Evolutionary conservation across 2,329 filamentous ascomycete species (phyloP).

Genomic region (Beauveria rudraprayagi): DNA sequence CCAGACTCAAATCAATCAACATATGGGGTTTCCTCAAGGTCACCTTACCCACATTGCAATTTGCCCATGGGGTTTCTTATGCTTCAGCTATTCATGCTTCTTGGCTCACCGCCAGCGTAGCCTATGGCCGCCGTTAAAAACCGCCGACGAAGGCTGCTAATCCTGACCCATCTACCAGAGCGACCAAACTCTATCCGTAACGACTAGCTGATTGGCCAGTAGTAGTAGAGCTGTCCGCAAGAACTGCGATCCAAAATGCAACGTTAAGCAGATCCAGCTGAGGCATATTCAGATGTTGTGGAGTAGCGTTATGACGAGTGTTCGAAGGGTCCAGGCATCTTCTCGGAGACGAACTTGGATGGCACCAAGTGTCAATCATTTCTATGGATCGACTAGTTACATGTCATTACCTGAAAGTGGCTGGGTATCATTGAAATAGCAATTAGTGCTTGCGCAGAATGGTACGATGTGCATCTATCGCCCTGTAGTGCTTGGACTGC

Average conservation of each 20-base stretch:
- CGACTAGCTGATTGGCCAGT: no score
- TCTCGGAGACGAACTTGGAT: no score
- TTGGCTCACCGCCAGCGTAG: background rate
- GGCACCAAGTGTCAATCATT: no score
- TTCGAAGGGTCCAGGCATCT: no score
- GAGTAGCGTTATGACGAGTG: no score
- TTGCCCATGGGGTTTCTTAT: background rate
- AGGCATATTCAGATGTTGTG: no score
- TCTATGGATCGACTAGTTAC: background rate
- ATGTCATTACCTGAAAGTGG: background rate
- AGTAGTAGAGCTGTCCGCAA: no score
- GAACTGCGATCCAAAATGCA: no score
- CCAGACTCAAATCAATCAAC: background rate
- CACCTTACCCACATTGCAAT: background rate
- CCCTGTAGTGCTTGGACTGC: background rate
- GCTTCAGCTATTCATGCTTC: background rate
- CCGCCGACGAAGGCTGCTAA: background rate
- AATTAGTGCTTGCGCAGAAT: background rate
- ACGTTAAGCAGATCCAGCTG: no score
- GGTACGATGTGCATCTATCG: background rate
- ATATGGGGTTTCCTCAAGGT: background rate
- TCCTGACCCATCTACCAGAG: background rate
- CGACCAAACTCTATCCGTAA: no score
- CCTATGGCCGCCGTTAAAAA: background rate
- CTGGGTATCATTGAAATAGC: no score